A percentile compares a stretch with the other conserved stretches of the same genome.
These are phyloP conservation scores for Phytophthora idaei DNA, from an alignment of 352 stramenopile genomes.

Conservation along the genomic window DNA sequence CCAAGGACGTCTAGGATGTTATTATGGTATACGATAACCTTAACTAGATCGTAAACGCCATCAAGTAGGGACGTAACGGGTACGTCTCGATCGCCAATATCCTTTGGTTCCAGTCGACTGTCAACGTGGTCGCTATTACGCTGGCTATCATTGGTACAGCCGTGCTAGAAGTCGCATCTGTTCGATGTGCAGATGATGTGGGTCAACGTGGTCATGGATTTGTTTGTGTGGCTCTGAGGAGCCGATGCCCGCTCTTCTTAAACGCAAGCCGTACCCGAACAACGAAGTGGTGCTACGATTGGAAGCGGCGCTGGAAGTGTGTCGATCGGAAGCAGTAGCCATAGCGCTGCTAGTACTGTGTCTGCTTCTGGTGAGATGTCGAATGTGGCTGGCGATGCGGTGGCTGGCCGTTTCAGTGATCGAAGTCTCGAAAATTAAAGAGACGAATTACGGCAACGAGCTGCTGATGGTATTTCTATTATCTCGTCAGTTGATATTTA, in stretches of 20 bases:
- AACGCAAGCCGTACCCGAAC: slow-evolving; percentile 90
- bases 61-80: slow-evolving; percentile 96
- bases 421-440: no score
- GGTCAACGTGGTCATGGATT: slow-evolving; percentile 99
- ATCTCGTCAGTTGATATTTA: no score
- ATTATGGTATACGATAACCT: slow-evolving; percentile 97
- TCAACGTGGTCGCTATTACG: slow-evolving; percentile 94
- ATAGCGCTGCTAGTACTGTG: no score
- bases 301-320: no score
- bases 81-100: slow-evolving; percentile 98
- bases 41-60: slow-evolving; percentile 94
- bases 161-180: slow-evolving; percentile 72
- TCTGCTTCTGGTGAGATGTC: no score
- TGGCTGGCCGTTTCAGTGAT: no score
- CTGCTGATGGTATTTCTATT: no score
- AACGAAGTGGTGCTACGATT: no score
- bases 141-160: slow-evolving; percentile 90
- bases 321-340: no score
- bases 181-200: slow-evolving; percentile 96
- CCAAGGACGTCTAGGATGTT: slow-evolving; percentile 96
- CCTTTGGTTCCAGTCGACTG: slow-evolving; percentile 96
- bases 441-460: no score
- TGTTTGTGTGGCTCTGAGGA: slow-evolving; percentile 94
- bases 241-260: slow-evolving; percentile 82
- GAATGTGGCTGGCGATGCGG: no score